Conservation (phyloP, 345 rosid species). For the Barbarea vulgaris region DNA sequence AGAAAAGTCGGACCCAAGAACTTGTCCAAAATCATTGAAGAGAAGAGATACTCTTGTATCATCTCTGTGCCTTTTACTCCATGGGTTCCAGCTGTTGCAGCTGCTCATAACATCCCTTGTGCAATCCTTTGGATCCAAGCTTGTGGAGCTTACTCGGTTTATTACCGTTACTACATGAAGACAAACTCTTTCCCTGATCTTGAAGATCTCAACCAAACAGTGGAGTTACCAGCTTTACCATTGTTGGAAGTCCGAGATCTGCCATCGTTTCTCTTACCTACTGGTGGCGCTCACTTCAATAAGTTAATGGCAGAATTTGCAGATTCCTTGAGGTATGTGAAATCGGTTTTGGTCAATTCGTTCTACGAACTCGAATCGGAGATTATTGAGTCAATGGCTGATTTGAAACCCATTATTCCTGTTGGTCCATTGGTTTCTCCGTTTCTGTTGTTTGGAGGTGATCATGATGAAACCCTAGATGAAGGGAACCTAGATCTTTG, state of each 20-base stretch:
- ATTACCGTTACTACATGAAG: slow-evolving; percentile 48
- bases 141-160: slow-evolving; percentile 46
- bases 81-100: slow-evolving; percentile 54
- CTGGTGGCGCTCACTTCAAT: slow-evolving; percentile 2
- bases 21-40: slow-evolving; percentile 42
- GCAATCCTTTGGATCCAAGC: slow-evolving; percentile 67
- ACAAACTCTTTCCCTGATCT: slow-evolving; percentile 41
- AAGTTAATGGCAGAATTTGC: slow-evolving; percentile 30
- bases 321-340: slow-evolving; percentile 42
- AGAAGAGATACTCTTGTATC: slow-evolving; percentile 40
- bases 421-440: slow-evolving; percentile 70
- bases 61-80: slow-evolving; percentile 52
- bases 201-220: slow-evolving; percentile 29
- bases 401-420: slow-evolving; percentile 39
- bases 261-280: slow-evolving; percentile 52
- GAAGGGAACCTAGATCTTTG: slow-evolving; percentile 42
- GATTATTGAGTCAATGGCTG: slow-evolving; percentile 38
- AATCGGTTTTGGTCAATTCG: slow-evolving; percentile 59
- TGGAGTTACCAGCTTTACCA: slow-evolving; percentile 51
- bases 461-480: slow-evolving; percentile 10
- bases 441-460: slow-evolving; percentile 36
- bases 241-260: slow-evolving; percentile 47
- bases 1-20: slow-evolving; percentile 41
- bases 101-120: slow-evolving; percentile 47
- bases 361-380: slow-evolving; percentile 56